Conservation (phyloP, 805 yeast species). For the Grigorovia humatica region DNA sequence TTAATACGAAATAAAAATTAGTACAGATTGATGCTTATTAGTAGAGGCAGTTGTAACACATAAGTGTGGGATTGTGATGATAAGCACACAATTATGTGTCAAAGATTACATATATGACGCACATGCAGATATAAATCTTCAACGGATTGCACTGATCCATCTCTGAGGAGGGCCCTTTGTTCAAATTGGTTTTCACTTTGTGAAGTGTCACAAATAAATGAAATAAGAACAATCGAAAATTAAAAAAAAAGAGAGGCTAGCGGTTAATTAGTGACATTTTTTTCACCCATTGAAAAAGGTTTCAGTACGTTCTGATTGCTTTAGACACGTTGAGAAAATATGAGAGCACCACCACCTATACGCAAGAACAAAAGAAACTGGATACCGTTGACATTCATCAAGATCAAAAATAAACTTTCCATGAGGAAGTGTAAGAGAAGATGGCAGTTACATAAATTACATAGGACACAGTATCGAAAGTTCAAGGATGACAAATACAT, state of each 20-base stretch:
- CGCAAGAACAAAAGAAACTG: constrained; percentile 18
- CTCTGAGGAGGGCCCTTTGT: not conserved
- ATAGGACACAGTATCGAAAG: constrained; percentile 1
- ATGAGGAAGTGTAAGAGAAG: constrained; percentile 13
- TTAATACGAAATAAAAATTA: too few species aligned
- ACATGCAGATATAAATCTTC: too few species aligned
- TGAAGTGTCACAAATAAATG: not conserved
- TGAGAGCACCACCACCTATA: constrained; percentile 28
- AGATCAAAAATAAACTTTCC: constrained; percentile 11
- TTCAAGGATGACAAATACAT: not conserved
- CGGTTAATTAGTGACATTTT: too few species aligned
- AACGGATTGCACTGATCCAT: too few species aligned
- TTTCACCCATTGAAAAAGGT: too few species aligned
- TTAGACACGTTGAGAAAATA: too few species aligned
- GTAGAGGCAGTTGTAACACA: too few species aligned
- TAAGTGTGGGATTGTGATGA: too few species aligned
- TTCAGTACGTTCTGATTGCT: not conserved
- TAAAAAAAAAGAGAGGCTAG: not conserved
- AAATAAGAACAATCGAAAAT: not conserved
- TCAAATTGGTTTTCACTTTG: not conserved
- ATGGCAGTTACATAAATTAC: constrained; percentile 19
- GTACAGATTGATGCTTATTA: too few species aligned
- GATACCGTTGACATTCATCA: constrained; percentile 9
- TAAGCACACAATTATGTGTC: too few species aligned
- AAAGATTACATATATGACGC: too few species aligned